Evolutionary conservation across 495 filamentous ascomycete genomes (phyloP).

Genomic region (Penicillium samsonianum): DNA sequence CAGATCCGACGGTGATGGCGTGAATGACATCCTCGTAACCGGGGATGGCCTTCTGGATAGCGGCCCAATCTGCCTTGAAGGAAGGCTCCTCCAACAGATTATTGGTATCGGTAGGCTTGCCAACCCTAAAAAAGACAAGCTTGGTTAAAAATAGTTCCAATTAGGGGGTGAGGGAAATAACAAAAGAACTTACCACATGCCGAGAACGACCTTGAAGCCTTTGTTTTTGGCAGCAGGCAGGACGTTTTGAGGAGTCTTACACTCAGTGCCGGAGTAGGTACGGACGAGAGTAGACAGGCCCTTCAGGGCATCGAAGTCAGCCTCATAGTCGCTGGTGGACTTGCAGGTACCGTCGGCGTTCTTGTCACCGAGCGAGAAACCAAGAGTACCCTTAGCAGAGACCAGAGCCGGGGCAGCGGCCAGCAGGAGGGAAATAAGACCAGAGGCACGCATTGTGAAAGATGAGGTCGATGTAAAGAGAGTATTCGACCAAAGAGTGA

Average conservation of each 20-base stretch:
- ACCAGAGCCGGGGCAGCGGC: constrained; percentile 46
- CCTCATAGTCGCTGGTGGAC: constrained; percentile 59
- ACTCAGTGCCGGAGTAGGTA: constrained; percentile 66
- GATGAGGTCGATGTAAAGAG: constrained; percentile 19
- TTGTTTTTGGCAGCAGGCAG: constrained; percentile 71
- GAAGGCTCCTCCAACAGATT: constrained; percentile 49
- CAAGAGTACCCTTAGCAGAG: constrained; percentile 47
- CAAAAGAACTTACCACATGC: constrained; percentile 63
- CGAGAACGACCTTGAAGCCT: constrained; percentile 73
- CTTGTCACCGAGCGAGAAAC: constrained; percentile 53
- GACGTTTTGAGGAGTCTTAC: constrained; percentile 65
- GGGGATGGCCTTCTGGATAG: constrained; percentile 55
- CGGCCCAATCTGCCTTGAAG: constrained; percentile 62
- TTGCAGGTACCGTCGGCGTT: constrained; percentile 65
- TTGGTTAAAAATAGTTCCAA: constrained; percentile 11
- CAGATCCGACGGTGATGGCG: constrained; percentile 77
- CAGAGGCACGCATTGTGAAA: constrained; percentile 45
- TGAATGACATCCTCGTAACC: constrained; percentile 61
- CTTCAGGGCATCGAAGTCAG: constrained; percentile 64
- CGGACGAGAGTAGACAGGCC: constrained; percentile 62
- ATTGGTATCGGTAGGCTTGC: constrained; percentile 33
- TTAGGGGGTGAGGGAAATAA: not conserved
- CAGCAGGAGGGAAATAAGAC: constrained; percentile 40
- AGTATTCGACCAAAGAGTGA: constrained; percentile 8
- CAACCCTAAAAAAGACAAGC: constrained; percentile 54